A percentile compares a stretch with the other conserved stretches of the same genome.
These are phyloP conservation scores for Ceratocystis harringtonii DNA, from an alignment of 2,329 filamentous ascomycete species.

Conservation along the genomic window DNA sequence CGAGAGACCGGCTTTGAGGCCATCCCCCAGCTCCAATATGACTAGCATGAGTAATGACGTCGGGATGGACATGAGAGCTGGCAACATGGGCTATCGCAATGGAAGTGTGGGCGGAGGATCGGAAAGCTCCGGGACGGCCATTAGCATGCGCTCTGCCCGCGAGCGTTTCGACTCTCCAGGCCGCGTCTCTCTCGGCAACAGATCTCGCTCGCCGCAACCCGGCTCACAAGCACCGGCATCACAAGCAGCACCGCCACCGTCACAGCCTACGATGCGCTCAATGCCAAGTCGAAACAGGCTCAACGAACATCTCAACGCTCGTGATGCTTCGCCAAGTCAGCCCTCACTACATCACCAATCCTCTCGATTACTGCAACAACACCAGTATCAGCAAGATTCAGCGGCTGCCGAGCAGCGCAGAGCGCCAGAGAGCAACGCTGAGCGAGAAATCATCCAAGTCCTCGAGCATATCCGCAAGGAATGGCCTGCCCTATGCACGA, in stretches of 20 bases:
- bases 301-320: conserved; percentile 11
- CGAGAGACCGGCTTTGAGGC: conserved; percentile 10
- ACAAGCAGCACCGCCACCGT: neutral
- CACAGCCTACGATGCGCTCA: conserved; percentile 20
- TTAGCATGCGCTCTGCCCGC: conserved; percentile 14
- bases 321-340: conserved; percentile 10
- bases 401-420: conserved; percentile 5
- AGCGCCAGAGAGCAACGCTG: conserved; percentile 33
- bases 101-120: conserved; percentile 13
- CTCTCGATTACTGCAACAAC: conserved; percentile 16
- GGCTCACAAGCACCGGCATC: conserved; percentile 3
- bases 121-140: conserved; percentile 9
- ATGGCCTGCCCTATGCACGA: conserved; percentile 83
- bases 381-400: conserved; percentile 17
- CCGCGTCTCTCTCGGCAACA: conserved; percentile 8
- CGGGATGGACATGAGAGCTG: conserved; percentile 12
- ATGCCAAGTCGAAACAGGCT: conserved; percentile 25
- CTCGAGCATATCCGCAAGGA: conserved; percentile 72
- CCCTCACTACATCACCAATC: conserved; percentile 6
- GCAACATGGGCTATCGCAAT: conserved; percentile 10
- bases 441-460: conserved; percentile 46
- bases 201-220: conserved; percentile 14
- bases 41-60: neutral
- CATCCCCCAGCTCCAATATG: neutral
- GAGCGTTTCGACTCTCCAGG: conserved; percentile 14